phyloP scores from a whole-genome alignment of 495 filamentous ascomycete species.

The Penicillium parvum region DNA sequence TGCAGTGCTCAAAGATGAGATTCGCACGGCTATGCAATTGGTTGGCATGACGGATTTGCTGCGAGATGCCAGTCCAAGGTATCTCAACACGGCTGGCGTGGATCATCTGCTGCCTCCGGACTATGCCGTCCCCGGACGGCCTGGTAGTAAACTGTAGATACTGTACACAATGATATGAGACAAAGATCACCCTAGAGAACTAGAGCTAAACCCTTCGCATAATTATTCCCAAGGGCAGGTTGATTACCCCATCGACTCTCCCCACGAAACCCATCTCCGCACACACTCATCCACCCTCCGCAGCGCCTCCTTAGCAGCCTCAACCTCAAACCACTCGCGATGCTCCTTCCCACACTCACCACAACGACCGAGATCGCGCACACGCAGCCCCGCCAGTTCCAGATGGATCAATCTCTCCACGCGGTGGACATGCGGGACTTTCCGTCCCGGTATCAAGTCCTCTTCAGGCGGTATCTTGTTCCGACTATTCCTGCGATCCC shows the following conservation, averaged over 20 bases:
- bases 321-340: conserved; percentile 93
- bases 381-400: conserved; percentile 67
- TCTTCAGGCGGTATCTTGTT: not conserved
- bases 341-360: conserved; percentile 80
- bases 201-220: not conserved
- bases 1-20: conserved; percentile 66
- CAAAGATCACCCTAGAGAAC: not conserved
- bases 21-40: conserved; percentile 67
- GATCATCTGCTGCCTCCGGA: conserved; percentile 43
- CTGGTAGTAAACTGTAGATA: no score
- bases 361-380: conserved; percentile 68
- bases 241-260: conserved; percentile 34
- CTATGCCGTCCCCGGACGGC: no score
- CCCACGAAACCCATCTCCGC: conserved; percentile 83
- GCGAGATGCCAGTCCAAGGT: conserved; percentile 52
- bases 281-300: conserved; percentile 78
- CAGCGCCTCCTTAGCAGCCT: conserved; percentile 66
- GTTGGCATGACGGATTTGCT: conserved; percentile 62
- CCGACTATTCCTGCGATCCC: conserved; percentile 5
- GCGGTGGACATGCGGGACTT: conserved; percentile 80
- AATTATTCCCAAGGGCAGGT: not conserved
- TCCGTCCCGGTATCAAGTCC: conserved; percentile 43
- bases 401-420: conserved; percentile 90
- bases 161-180: no score
- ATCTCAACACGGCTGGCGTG: conserved; percentile 59